Evolutionary conservation across 768 basidiomycete species (phyloP).

Genomic region (Pulveroboletus sp.): DNA sequence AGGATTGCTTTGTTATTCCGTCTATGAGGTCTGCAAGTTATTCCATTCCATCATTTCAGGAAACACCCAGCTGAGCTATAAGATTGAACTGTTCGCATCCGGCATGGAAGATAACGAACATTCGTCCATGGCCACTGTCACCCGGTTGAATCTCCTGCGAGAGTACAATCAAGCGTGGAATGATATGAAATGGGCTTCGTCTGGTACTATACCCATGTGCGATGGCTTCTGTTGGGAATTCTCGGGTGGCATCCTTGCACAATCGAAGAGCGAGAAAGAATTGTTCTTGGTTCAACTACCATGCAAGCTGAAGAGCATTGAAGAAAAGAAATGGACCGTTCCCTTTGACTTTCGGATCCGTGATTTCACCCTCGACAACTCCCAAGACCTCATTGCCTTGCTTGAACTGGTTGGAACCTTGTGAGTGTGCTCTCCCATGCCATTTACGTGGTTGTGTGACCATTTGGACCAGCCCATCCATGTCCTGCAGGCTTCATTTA

Average conservation of each 20-base stretch:
- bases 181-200: slow-evolving; percentile 19
- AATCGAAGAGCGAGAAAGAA: slow-evolving; percentile 17
- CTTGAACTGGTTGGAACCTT: slow-evolving; percentile 21
- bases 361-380: slow-evolving; percentile 37
- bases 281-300: slow-evolving; percentile 29
- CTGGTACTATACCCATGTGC: slow-evolving; percentile 10
- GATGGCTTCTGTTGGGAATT: slow-evolving; percentile 33
- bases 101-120: slow-evolving; percentile 24
- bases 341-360: slow-evolving; percentile 25
- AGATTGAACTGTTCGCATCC: slow-evolving; percentile 28
- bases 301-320: slow-evolving; percentile 28
- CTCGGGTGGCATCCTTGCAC: slow-evolving; percentile 32
- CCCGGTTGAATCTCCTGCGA: slow-evolving; percentile 25
- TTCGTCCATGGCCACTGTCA: slow-evolving; percentile 17
- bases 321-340: slow-evolving; percentile 26
- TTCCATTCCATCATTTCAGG: slow-evolving; percentile 26
- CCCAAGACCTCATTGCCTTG: slow-evolving; percentile 33
- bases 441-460: background rate
- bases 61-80: slow-evolving; percentile 28
- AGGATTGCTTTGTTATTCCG: background rate
- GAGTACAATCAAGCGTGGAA: slow-evolving; percentile 30
- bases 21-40: slow-evolving; percentile 28
- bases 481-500: slow-evolving; percentile 25
- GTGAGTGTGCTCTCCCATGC: slow-evolving; percentile 14
- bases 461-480: slow-evolving; percentile 13